phyloP scores from a whole-genome alignment of 768 basidiomycete species.

The Trametes maxima region DNA sequence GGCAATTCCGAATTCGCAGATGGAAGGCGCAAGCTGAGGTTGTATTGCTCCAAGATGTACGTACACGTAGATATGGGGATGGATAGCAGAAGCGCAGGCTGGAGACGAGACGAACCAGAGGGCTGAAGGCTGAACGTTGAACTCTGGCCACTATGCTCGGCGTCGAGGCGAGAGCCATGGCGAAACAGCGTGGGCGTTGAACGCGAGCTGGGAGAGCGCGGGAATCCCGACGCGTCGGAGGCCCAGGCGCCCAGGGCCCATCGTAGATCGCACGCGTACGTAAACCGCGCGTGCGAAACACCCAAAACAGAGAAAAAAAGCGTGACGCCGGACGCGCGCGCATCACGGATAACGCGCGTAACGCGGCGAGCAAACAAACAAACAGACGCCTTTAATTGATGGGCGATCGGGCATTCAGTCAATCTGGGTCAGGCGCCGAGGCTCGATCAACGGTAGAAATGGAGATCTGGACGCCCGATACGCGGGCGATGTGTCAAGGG shows the following conservation, averaged over 20 bases:
- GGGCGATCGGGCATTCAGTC: constrained; percentile 19
- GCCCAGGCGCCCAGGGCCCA: no score
- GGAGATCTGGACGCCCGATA: constrained; percentile 14
- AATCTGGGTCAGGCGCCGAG: constrained; percentile 16
- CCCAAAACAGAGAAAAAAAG: background rate
- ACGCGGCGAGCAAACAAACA: constrained; percentile 4
- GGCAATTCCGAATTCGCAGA: background rate
- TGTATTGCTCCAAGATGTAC: background rate
- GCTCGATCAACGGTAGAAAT: constrained; percentile 11
- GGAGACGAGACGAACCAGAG: background rate
- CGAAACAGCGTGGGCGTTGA: background rate
- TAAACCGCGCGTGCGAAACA: background rate
- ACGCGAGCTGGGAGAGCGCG: background rate
- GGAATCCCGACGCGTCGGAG: constrained; percentile 3
- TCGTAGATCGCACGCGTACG: background rate
- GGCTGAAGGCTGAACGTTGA: no score
- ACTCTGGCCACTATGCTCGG: background rate
- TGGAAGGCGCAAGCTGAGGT: no score
- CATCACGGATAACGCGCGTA: background rate
- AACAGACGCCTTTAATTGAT: constrained; percentile 17
- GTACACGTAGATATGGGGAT: background rate
- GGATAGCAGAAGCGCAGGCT: background rate
- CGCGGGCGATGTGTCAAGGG: background rate
- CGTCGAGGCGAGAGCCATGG: no score
- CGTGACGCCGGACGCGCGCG: background rate